These are phyloP conservation scores for Tricholoma terreum DNA, from an alignment of 768 basidiomycete species.

Conservation along the genomic window DNA sequence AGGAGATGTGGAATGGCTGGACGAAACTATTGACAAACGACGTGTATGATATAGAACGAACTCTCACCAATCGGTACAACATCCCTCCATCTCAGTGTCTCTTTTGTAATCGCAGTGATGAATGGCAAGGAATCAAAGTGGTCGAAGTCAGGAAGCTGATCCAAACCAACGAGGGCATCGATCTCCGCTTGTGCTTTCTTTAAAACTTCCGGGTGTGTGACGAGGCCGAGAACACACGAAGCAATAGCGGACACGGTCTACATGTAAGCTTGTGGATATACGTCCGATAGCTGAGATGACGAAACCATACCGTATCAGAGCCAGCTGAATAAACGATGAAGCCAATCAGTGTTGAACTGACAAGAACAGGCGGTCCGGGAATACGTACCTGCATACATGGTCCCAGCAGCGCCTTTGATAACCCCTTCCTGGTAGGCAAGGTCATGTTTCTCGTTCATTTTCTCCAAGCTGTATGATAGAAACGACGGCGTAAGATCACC, in stretches of 20 bases:
- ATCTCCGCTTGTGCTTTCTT: conserved; percentile 30
- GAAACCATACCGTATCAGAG: conserved; percentile 27
- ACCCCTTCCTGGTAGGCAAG: conserved; percentile 16
- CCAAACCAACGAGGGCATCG: conserved; percentile 25
- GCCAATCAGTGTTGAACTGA: neutral
- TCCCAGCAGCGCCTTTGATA: conserved; percentile 21
- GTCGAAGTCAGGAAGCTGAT: conserved; percentile 29
- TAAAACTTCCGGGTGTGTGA: conserved; percentile 25
- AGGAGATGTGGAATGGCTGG: conserved; percentile 30
- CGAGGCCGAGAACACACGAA: conserved; percentile 27
- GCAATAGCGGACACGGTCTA: conserved; percentile 24
- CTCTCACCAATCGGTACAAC: conserved; percentile 22
- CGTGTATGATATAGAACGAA: neutral
- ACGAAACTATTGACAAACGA: neutral
- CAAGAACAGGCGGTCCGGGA: neutral
- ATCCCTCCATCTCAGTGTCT: conserved; percentile 28
- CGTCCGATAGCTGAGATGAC: neutral
- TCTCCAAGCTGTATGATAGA: conserved; percentile 15
- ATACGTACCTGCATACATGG: conserved; percentile 24
- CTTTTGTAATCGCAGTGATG: conserved; percentile 30
- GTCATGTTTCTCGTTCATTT: conserved; percentile 15
- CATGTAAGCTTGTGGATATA: neutral
- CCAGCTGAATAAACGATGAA: conserved; percentile 16
- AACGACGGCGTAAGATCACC: conserved; percentile 22
- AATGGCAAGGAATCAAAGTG: conserved; percentile 29